A percentile compares a stretch with the other conserved stretches of the same genome.
Conservation (phyloP, 306 rosid species). For the Alnus glutinosa region DNA sequence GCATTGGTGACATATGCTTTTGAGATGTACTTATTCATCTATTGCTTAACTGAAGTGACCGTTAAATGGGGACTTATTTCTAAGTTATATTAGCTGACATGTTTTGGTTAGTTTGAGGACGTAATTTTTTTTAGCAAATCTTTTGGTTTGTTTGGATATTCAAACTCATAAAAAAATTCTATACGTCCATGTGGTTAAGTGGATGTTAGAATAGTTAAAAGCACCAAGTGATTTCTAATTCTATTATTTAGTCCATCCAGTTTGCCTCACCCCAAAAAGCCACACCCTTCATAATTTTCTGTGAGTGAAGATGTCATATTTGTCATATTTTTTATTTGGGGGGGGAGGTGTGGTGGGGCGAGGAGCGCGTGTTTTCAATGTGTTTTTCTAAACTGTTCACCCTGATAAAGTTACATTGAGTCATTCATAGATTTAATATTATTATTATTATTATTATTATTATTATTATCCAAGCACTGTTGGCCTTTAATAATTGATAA, state of each 20-base stretch:
- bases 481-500: background rate
- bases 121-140: background rate
- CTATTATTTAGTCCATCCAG: background rate
- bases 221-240: slow-evolving; percentile 14
- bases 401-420: background rate
- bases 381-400: background rate
- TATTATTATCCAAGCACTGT: background rate
- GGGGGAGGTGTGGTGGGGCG: no score
- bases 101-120: no score
- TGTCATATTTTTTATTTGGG: background rate
- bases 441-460: background rate
- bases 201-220: background rate
- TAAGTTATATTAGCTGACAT: no score
- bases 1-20: slow-evolving; percentile 22
- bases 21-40: slow-evolving; percentile 25
- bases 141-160: slow-evolving; percentile 23
- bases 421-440: background rate
- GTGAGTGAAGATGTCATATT: no score
- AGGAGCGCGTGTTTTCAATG: background rate
- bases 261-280: background rate
- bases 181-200: background rate
- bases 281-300: background rate
- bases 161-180: background rate
- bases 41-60: slow-evolving; percentile 16
- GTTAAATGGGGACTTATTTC: background rate